Conservation (phyloP, 2,329 filamentous ascomycete genomes). For the Tolypocladium inflatum region DNA sequence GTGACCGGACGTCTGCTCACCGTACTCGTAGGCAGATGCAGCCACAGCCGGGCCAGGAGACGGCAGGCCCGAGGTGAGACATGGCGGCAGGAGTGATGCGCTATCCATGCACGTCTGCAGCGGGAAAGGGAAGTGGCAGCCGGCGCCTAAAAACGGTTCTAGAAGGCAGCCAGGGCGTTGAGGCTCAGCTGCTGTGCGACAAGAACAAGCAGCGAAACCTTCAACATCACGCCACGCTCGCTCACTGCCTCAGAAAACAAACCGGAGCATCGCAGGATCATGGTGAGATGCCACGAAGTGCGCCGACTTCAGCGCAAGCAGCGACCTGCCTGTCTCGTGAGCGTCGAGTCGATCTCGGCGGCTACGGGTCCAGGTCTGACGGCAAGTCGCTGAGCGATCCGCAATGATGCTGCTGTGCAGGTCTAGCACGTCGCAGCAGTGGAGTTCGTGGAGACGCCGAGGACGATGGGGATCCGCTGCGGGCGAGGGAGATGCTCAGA, state of each 20-base stretch:
- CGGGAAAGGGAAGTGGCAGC: neutral
- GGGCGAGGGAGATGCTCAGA: neutral
- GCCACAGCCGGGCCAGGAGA: neutral
- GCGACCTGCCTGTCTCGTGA: neutral
- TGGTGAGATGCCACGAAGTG: neutral
- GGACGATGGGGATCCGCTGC: neutral
- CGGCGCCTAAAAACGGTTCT: neutral
- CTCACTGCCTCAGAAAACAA: neutral
- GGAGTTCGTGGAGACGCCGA: neutral
- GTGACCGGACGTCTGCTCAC: neutral
- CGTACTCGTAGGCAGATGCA: neutral
- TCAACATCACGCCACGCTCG: neutral
- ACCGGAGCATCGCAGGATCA: neutral
- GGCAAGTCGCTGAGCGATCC: neutral
- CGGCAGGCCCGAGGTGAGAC: neutral
- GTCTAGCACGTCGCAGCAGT: neutral
- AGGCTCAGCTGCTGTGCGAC: neutral
- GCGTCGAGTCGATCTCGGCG: neutral
- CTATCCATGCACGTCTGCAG: neutral
- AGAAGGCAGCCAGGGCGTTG: neutral
- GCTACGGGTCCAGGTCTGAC: neutral
- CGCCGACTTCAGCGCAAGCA: neutral
- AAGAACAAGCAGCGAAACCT: neutral
- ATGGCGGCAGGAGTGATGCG: neutral
- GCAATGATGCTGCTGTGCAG: slow-evolving; percentile 8